Evolutionary conservation across 2,329 filamentous ascomycete genomes (phyloP), one percentile per base, ranked within the genome.

Genomic region (Hymenoscyphus occultus): DNA sequence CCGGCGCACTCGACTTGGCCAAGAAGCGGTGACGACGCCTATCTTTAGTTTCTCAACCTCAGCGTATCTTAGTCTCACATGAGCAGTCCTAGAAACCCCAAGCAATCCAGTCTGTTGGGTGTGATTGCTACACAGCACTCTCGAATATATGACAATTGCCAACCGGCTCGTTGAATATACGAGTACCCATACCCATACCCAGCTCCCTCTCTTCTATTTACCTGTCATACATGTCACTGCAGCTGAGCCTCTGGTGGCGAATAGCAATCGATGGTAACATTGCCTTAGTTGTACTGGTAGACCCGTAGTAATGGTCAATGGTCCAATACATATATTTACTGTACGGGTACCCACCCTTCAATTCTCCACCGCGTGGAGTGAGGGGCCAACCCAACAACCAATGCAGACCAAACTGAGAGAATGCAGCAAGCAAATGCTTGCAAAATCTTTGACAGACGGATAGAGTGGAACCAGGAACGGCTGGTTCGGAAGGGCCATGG

Each of bases 351-450:
- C 35, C 9, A 35, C 6, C 28, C 28, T 48, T 45, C n/a, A 51
- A 51, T 22, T 51, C 45, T 22, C n/a, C 45, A 51, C 45, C n/a
- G n/a, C 45, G 28, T 54, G 48, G 19, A 54, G 10, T 28, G 48
- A 54, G 48, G 42, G 45, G 45, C 42, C 42, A 48, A 12, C 45
- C n/a, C n/a, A 5, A 10, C 48, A 54, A 51, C 35, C 35, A 28
- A 35, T 35, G 45, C 7, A 10, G 6, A 12, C 9, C 45, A 51
- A 28, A 28, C 5, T 28, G 48, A 35, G 35, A 35, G 1, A 35
- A 35, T 35, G 35, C 35, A 6, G 9, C 48, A 54, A 54, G 19
- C 19, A 54, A 65, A 39, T 65, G 45, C 61, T 39, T 63, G 65
- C 48, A 63, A 63, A 64, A 59, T 51, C 59, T 61, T 48, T 58